Evolutionary conservation across 2,329 filamentous ascomycete species (phyloP), one percentile per base, ranked within the genome.

Genomic region (Fusarium nematophilum): DNA sequence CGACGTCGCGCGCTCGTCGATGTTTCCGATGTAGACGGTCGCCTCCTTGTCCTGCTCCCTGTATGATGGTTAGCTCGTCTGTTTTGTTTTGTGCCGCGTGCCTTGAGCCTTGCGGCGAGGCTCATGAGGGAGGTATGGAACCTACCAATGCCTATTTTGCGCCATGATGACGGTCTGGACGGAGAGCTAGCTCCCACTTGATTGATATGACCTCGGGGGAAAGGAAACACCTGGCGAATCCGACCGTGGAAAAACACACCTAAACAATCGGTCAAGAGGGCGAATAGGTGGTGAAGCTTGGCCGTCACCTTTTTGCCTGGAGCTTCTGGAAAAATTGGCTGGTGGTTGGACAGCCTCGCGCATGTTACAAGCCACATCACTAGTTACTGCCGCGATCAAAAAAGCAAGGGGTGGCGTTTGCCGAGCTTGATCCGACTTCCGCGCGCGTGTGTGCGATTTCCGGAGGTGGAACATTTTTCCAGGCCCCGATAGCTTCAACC

Each of bases 41-140:
- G 93, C 93, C 79, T 98, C 94, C 78, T 97, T 97, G 78, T 98
- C 94, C 82, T 98, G 94, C 75, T 97, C 92, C 91, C 90, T 93
- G 65, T 14, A n/a, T 10, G 39, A 34, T 17, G 31, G 60, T 59
- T 53, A 69, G 64, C 49, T n/a, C n/a, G n/a, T n/a, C n/a, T n/a
- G n/a, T n/a, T 48, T 51, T 50, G 45, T 46, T 55, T 27, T 34
- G 13, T 25, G 31, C 17, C 9, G 25, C 36, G 26, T 27, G 29
- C 27, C 11, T 18, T 13, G 31, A 39, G 45, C 17, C 3, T 60
- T 45, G 30, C 33, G 29, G 45, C 40, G 10, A 9, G n/a, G 42
- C n/a, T n/a, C n/a, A n/a, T n/a, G n/a, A n/a, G 10, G 34, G 39
- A 44, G 29, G 38, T 21, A 15, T 44, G 55, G 25, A 39, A 48